Percentiles rank a stretch among this genome's conserved stretches.
phyloP scores from a whole-genome alignment of 495 filamentous ascomycete species.

The Penicillium crystallinum region DNA sequence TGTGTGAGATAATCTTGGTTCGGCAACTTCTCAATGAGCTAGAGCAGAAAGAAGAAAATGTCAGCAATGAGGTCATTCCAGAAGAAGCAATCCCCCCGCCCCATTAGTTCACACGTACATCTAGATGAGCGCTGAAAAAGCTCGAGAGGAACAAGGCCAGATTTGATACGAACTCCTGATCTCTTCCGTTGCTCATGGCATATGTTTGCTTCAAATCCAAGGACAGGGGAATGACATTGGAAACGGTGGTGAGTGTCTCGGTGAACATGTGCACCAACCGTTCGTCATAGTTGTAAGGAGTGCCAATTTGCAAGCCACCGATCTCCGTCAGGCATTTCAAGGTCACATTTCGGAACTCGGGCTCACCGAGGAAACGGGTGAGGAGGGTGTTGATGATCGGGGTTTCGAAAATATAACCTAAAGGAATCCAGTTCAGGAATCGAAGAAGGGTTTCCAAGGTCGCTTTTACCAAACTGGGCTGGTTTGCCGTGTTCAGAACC shows the following conservation, averaged over 20 bases:
- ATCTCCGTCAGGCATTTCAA: slow-evolving; percentile 97
- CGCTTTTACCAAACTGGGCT: slow-evolving; percentile 84
- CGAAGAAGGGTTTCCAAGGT: slow-evolving; percentile 91
- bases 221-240: slow-evolving; percentile 82
- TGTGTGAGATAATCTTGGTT: slow-evolving; percentile 92
- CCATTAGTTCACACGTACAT: slow-evolving; percentile 51
- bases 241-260: slow-evolving; percentile 81
- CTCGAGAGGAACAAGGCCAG: slow-evolving; percentile 92
- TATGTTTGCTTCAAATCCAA: slow-evolving; percentile 88
- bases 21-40: slow-evolving; percentile 93
- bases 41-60: slow-evolving; percentile 1
- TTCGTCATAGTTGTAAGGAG: slow-evolving; percentile 79
- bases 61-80: neutral
- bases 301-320: slow-evolving; percentile 77
- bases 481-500: slow-evolving; percentile 80
- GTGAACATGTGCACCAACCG: slow-evolving; percentile 97
- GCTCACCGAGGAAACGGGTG: slow-evolving; percentile 79
- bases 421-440: slow-evolving; percentile 97
- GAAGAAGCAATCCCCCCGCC: neutral
- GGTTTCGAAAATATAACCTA: slow-evolving; percentile 98
- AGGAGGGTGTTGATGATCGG: slow-evolving; percentile 91
- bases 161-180: slow-evolving; percentile 98
- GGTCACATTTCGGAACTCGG: slow-evolving; percentile 93
- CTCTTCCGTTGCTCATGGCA: slow-evolving; percentile 78
- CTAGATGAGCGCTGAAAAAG: slow-evolving; percentile 89